These are phyloP conservation scores for Penicillium paneum DNA, from an alignment of 2,329 filamentous ascomycete species.

Conservation along the genomic window DNA sequence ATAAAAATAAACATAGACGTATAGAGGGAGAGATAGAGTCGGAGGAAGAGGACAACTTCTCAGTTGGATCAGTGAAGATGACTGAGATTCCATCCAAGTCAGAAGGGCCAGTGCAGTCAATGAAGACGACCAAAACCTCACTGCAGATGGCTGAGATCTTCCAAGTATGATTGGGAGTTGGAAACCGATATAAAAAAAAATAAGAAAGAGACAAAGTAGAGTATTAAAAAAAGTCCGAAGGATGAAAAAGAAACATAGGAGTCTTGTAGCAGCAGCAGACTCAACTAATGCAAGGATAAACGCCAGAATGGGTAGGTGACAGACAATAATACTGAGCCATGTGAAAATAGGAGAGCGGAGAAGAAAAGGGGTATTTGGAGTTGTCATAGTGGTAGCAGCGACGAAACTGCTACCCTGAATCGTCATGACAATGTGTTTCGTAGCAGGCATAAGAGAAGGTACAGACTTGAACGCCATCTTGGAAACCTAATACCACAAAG, in stretches of 20 bases:
- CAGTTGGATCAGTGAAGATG: slow-evolving; percentile 35
- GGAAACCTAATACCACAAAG: slow-evolving; percentile 6
- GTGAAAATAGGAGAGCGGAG: neutral
- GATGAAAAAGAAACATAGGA: neutral
- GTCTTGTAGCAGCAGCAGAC: neutral
- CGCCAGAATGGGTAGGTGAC: neutral
- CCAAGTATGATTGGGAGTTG: neutral
- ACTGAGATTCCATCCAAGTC: slow-evolving; percentile 18
- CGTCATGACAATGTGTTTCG: slow-evolving; percentile 7
- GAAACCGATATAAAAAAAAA: neutral
- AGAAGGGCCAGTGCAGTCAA: slow-evolving; percentile 32
- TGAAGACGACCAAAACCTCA: slow-evolving; percentile 35
- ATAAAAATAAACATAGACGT: neutral
- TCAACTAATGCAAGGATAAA: slow-evolving; percentile 11
- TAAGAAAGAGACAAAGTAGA: neutral
- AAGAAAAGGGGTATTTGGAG: slow-evolving; percentile 6
- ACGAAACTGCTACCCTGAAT: neutral
- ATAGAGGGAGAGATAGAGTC: slow-evolving; percentile 3
- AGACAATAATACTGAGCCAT: neutral
- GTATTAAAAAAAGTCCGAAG: slow-evolving; percentile 11
- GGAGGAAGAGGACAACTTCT: slow-evolving; percentile 10
- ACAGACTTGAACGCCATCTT: slow-evolving; percentile 13
- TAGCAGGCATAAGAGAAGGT: slow-evolving; percentile 4
- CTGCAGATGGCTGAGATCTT: neutral
- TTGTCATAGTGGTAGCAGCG: slow-evolving; percentile 2